Evolutionary conservation across 2,329 filamentous ascomycete genomes (phyloP), one percentile per base, ranked within the genome.

Genomic region (Chaetomiaceae sp.): DNA sequence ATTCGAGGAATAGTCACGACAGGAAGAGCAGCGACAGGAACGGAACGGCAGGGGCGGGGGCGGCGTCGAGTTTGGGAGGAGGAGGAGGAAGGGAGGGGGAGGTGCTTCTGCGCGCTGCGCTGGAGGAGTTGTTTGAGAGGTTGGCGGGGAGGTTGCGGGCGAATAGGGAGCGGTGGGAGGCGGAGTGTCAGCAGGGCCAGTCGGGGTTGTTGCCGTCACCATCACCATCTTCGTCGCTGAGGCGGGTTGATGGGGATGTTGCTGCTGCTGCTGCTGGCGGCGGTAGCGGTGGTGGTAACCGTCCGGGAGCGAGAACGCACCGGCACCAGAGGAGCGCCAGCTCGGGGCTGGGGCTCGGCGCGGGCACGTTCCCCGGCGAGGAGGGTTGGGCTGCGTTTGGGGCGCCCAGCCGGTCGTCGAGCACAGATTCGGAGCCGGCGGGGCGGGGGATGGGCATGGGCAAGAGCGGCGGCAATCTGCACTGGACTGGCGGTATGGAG

Each of bases 41-140:
- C 12, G 30, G 33, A n/a, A 30, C 25, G 13, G 25, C 25, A 3
- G 25, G 25, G 25, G 25, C 25, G 25, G 2, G 23, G 25, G 16
- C 38, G 14, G 44, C 33, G n/a, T 25, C 34, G 13, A n/a, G 14
- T 27, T 1, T 9, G 17, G 41, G 48, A 58, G 44, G 33, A 55
- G 44, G 10, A 47, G n/a, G 10, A 27, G 25, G 6, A n/a, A 46
- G 33, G n/a, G 50, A 25, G 23, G 38, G 48, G 44, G 50, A 52
- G 44, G 19, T n/a, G 12, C 7, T 52, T 33, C 13, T 52, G 50
- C 6, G 39, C 13, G 50, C 20, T 23, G 44, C 44, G 44, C 16
- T 52, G 34, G 44, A 52, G 4, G 30, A 25, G 31, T 16, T 39
- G 39, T 44, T 47, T 31, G 31, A 2, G 3, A 19, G 5, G 16